Base-by-base conservation (phyloP, 2,329 filamentous ascomycete species). In the Colletotrichum sp. region DNA sequence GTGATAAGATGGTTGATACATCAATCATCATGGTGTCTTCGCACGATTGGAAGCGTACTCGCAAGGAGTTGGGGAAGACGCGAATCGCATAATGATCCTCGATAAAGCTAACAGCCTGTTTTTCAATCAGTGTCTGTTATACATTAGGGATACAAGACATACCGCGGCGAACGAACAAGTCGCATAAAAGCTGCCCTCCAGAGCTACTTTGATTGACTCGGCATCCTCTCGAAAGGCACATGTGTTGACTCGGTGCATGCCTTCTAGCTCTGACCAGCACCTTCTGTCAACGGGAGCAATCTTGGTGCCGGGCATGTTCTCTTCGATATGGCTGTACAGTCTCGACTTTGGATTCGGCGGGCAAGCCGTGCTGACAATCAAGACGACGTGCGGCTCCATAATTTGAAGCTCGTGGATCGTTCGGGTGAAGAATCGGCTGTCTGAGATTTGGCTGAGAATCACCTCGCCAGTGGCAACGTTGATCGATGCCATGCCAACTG, bases 1-100 rank as follows among this genome's bases (percentile, higher is more conserved):
- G 88, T 0, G 95, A 95, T 48, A 93, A 90, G 32, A 98, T 95
- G 0, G 96, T 98, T 1, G 95, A 94, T 4, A 97, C 89, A 80
- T 98, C 96, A 79, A 99, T 98, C 91, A 98, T 95, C 96, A 99
- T 98, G 1, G 95, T 95, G 28, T 96, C 95, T 81, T 98, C 95
- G 0, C 95, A 96, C 1, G 96, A 94, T 80, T 96, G 93, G 79
- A 98, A 98, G 77, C 92, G 93, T 81, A 99, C 94, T 5, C 95
- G 92, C 36, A 99, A 90, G 24, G 96, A 96, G 82, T 97, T 93
- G n/a, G 90, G 88, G 5, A 92, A 89, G 81, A 98, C 97, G 1
- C 89, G 91, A 75, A 93, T 89, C 6, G 89, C 89, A 76, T 95
- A 89, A 8, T 92, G 91, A 2, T 93, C 84, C 73, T 98, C 94